Evolutionary conservation across 192 early-diverging fungal species (phyloP).

Genomic region (Coemansia sp.): DNA sequence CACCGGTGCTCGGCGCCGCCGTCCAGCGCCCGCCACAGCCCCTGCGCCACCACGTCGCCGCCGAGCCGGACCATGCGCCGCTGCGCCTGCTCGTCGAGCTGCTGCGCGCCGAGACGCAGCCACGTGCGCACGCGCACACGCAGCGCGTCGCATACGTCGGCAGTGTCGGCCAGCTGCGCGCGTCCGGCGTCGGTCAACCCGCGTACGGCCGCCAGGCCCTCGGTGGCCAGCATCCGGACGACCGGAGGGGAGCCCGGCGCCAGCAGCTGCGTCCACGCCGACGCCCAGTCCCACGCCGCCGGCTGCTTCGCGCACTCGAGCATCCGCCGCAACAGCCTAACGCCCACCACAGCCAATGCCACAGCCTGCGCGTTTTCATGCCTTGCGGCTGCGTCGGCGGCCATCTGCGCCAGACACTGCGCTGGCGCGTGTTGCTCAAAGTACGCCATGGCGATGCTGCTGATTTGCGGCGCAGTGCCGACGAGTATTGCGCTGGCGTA

Average conservation of each 20-base stretch:
- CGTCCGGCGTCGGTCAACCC: conserved; percentile 25
- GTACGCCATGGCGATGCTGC: conserved; percentile 52
- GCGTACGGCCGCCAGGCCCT: conserved; percentile 27
- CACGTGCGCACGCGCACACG: conserved; percentile 21
- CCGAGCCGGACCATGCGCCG: conserved; percentile 13
- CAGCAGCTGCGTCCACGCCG: conserved; percentile 34
- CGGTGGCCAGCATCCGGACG: conserved; percentile 34
- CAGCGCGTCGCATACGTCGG: background rate
- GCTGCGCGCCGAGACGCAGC: conserved; percentile 26
- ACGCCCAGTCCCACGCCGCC: conserved; percentile 31
- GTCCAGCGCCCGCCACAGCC: conserved; percentile 13
- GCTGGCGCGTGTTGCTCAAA: conserved; percentile 11
- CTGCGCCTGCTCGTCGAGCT: conserved; percentile 10
- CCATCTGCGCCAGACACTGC: conserved; percentile 15
- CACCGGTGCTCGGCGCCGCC: conserved; percentile 8
- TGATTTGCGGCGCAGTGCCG: conserved; percentile 68
- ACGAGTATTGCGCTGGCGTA: conserved; percentile 61
- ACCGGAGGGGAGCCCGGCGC: background rate
- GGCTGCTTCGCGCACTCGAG: conserved; percentile 42
- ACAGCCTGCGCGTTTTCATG: background rate
- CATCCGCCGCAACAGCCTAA: conserved; percentile 56
- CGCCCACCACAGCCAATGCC: conserved; percentile 27
- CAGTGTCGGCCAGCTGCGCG: conserved; percentile 11
- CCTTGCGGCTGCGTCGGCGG: background rate
- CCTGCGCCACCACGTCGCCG: background rate